A percentile compares a stretch with the other conserved stretches of the same genome.
Conservation (phyloP, 2,329 filamentous ascomycete species). For the Chaetomiaceae sp. region DNA sequence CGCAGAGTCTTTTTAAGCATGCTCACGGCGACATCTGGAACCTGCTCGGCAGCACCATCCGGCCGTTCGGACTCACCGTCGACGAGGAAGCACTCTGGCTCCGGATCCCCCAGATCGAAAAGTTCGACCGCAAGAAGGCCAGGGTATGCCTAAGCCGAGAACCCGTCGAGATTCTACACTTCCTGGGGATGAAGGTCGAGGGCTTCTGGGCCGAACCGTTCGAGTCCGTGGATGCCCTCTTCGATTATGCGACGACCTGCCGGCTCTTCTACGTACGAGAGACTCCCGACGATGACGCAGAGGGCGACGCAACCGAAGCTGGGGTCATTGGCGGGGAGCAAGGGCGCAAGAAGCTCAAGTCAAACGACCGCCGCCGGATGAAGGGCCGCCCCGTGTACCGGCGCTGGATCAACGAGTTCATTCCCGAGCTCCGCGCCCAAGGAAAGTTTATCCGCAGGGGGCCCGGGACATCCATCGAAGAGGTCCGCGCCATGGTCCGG, state of each 20-base stretch:
- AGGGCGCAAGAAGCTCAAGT: conserved; percentile 39
- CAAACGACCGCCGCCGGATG: conserved; percentile 56
- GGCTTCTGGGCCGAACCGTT: conserved; percentile 54
- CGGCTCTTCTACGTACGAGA: conserved; percentile 51
- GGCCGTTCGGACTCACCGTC: conserved; percentile 61
- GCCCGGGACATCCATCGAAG: background rate
- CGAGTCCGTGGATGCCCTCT: conserved; percentile 50
- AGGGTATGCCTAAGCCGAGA: conserved; percentile 58
- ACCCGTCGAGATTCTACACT: conserved; percentile 52
- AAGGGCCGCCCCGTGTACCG: conserved; percentile 52
- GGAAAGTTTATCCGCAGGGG: conserved; percentile 31
- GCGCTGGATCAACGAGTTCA: conserved; percentile 58
- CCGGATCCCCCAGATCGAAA: conserved; percentile 64
- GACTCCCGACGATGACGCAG: conserved; percentile 6
- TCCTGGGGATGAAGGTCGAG: conserved; percentile 56
- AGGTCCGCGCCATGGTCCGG: conserved; percentile 43
- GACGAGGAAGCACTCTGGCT: conserved; percentile 61
- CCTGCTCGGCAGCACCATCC: conserved; percentile 58
- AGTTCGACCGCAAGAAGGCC: conserved; percentile 49
- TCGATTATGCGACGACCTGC: conserved; percentile 55
- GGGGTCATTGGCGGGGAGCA: conserved; percentile 27
- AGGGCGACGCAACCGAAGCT: conserved; percentile 26
- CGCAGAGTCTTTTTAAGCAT: conserved; percentile 52
- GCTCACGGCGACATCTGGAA: conserved; percentile 70
- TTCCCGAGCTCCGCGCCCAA: conserved; percentile 47